Base-by-base conservation (phyloP, 805 yeast genomes). In the Starmerella khaoyaiensis region DNA sequence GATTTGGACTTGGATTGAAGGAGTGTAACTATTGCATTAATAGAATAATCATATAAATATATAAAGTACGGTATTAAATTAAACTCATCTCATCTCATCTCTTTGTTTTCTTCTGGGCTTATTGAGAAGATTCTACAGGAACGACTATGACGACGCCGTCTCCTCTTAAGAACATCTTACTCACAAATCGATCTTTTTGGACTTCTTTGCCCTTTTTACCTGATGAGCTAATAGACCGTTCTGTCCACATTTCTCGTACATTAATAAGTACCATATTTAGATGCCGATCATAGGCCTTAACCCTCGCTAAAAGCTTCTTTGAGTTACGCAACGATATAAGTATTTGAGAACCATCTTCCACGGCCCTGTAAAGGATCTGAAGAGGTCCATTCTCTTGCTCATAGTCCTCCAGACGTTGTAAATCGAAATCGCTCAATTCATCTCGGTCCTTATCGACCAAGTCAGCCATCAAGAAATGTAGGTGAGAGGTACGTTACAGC, bases 271-370 rank as follows among this genome's bases (percentile, higher is more conserved):
- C 77, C 79, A 90, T 72, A 58, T 90, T 90, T 45, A 94, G 79
- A 60, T 90, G 99, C 54, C 94, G 75, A 57, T 90, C 99, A 58
- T 84, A 90, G 0, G 97, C 96, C 53, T 80, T 80, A 35, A 90
- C 90, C 47, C 81, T 74, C 2, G 86, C 94, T 21, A 90, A 69
- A 28, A 90, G 66, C 59, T 90, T 90, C 55, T 86, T 95, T 58
- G 87, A 86, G 57, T 90, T 90, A 53, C 99, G 70, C 42, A 93
- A 71, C 16, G 94, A 81, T 42, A 90, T 79, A 41, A 90, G 71
- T 4, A 90, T 82, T 19, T 83, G 82, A 2, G 79, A 69, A 35
- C 74, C 76, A 37, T 73, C 69, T 42, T 74, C 69, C 28, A 83
- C 78, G 0, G 97, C 84, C 31, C 76, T 74, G 48, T 84, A 82